Conservation (phyloP, 345 rosid genomes). For the Sisymbrium irio region DNA sequence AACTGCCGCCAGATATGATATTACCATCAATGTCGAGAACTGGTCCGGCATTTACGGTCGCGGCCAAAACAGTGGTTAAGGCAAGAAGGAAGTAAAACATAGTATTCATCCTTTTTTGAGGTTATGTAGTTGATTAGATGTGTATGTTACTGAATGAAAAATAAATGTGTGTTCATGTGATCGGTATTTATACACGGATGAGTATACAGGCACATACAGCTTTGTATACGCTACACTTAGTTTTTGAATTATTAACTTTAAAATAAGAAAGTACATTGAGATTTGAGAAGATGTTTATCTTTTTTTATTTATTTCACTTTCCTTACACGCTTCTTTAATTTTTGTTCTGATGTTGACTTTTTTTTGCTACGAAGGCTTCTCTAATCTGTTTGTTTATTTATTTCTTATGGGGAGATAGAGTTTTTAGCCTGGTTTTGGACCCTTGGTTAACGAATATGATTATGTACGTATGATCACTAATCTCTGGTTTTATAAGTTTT, state of each 20-base stretch:
- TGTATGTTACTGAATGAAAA: background rate
- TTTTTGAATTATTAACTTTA: background rate
- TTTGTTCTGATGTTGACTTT: no score
- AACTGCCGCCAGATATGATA: background rate
- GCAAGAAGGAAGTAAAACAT: constrained; percentile 12
- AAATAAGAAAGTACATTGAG: background rate
- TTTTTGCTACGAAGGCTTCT: background rate
- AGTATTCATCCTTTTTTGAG: background rate
- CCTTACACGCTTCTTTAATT: no score
- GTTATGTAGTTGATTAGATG: background rate
- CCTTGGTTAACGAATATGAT: background rate
- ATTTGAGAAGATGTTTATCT: background rate
- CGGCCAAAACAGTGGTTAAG: background rate
- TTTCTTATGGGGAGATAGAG: background rate
- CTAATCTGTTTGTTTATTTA: background rate
- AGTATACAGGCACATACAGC: background rate
- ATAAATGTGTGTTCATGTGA: background rate
- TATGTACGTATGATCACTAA: background rate
- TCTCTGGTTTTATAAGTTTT: no score
- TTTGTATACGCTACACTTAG: background rate
- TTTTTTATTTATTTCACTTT: background rate
- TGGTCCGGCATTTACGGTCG: background rate
- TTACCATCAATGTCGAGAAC: background rate
- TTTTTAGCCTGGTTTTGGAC: background rate
- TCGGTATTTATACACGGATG: background rate